These are phyloP conservation scores for Cryptosporidium andersoni DNA, from an alignment of 169 alveolate genomes.

Conservation along the genomic window DNA sequence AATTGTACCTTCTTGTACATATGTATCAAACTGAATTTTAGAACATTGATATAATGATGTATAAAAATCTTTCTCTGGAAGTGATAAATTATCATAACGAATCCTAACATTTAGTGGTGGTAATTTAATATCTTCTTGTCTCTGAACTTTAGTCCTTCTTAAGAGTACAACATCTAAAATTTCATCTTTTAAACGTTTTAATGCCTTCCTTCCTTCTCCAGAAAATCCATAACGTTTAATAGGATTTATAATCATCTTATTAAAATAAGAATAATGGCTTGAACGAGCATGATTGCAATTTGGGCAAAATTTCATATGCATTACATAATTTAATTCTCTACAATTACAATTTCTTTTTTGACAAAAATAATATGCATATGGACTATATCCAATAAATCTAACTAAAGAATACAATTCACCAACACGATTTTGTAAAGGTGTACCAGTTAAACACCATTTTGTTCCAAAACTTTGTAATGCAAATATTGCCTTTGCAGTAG, in stretches of 20 bases:
- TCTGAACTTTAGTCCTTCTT: conserved; percentile 87
- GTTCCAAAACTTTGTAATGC: conserved; percentile 81
- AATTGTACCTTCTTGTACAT: conserved; percentile 84
- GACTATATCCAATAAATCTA: conserved; percentile 90
- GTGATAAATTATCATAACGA: conserved; percentile 80
- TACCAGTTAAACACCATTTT: conserved; percentile 96
- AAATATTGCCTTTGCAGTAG: conserved; percentile 88
- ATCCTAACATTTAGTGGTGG: conserved; percentile 83
- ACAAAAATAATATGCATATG: conserved; percentile 91
- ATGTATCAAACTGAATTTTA: conserved; percentile 76
- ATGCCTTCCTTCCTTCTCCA: conserved; percentile 80
- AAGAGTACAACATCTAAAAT: conserved; percentile 76
- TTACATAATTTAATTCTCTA: conserved; percentile 76
- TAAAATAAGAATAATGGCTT: conserved; percentile 85
- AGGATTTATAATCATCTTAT: conserved; percentile 84
- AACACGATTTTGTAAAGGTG: conserved; percentile 95
- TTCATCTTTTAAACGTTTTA: conserved; percentile 61
- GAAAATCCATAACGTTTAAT: conserved; percentile 81
- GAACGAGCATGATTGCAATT: conserved; percentile 84
- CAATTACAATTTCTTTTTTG: conserved; percentile 85
- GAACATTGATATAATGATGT: conserved; percentile 81
- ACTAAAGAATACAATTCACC: conserved; percentile 94
- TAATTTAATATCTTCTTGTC: conserved; percentile 83
- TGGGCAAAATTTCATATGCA: conserved; percentile 77
- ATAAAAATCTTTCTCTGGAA: conserved; percentile 85